phyloP scores from a whole-genome alignment of 1,284 basidiomycete genomes.

The Ganoderma meredithae region DNA sequence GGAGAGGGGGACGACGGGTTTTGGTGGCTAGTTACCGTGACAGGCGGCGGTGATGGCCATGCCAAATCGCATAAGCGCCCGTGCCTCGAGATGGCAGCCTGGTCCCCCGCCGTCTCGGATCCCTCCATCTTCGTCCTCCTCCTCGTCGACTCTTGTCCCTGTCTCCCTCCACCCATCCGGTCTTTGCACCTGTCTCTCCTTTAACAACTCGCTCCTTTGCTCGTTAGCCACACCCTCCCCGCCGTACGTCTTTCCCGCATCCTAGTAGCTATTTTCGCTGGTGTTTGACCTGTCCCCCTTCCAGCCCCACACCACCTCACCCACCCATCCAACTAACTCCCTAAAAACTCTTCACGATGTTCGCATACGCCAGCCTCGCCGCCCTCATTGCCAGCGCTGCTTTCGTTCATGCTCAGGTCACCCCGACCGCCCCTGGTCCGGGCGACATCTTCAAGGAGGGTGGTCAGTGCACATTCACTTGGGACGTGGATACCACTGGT shows the following conservation, averaged over 20 bases:
- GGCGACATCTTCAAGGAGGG: constrained; percentile 65
- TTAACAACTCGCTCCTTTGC: constrained; percentile 23
- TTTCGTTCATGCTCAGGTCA: constrained; percentile 45
- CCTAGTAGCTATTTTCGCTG: not conserved
- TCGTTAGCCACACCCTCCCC: constrained; percentile 8
- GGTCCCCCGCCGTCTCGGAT: constrained; percentile 14
- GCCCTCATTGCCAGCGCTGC: constrained; percentile 49
- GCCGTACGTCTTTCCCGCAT: constrained; percentile 5
- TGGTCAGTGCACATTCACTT: constrained; percentile 57
- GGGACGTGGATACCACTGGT: constrained; percentile 62
- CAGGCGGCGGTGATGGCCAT: not conserved
- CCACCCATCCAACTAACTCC: constrained; percentile 1
- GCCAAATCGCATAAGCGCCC: not conserved
- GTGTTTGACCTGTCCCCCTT: constrained; percentile 9
- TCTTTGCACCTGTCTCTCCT: constrained; percentile 22
- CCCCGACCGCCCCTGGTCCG: constrained; percentile 56
- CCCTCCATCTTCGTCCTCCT: constrained; percentile 15
- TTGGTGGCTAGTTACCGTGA: not conserved
- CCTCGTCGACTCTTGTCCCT: constrained; percentile 13
- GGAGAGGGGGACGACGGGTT: not conserved
- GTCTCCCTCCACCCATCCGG: constrained; percentile 11
- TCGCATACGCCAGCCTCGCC: constrained; percentile 49
- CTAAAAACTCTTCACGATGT: constrained; percentile 44
- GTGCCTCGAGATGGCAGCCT: constrained; percentile 12
- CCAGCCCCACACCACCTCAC: constrained; percentile 16